phyloP scores from a whole-genome alignment of 306 rosid genomes.

The Trifolium fragiferum region DNA sequence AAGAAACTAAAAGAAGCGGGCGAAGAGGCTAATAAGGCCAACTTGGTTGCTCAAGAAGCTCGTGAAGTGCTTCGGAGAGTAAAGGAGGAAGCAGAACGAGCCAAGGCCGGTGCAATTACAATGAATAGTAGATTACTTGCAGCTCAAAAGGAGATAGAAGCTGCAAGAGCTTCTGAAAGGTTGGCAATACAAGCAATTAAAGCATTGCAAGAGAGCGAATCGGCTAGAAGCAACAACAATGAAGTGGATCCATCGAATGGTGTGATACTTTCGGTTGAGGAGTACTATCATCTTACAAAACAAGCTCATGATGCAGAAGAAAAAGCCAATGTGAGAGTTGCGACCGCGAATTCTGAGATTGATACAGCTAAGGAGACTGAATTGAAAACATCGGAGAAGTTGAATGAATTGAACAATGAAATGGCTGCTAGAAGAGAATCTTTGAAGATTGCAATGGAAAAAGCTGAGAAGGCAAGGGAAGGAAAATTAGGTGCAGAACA shows the following conservation, averaged over 20 bases:
- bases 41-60: constrained; percentile 62
- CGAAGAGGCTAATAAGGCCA: constrained; percentile 78
- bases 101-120: constrained; percentile 86
- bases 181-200: constrained; percentile 78
- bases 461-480: constrained; percentile 90
- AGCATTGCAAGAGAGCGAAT: constrained; percentile 87
- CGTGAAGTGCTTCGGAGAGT: constrained; percentile 66
- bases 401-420: constrained; percentile 73
- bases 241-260: constrained; percentile 58
- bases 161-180: constrained; percentile 85
- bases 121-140: constrained; percentile 81
- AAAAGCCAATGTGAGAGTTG: constrained; percentile 67
- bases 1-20: constrained; percentile 74
- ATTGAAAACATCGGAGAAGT: constrained; percentile 66
- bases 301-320: constrained; percentile 83
- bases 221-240: constrained; percentile 47
- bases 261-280: constrained; percentile 74
- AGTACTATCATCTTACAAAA: constrained; percentile 86
- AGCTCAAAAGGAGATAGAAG: constrained; percentile 86
- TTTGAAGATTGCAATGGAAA: constrained; percentile 73
- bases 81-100: constrained; percentile 82
- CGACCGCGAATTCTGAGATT: constrained; percentile 67
- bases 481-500: constrained; percentile 90
- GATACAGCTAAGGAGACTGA: constrained; percentile 79
- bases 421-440: constrained; percentile 72